Evolutionary conservation across 2,329 filamentous ascomycete species (phyloP), one percentile per base, ranked within the genome.

Genomic region (Colletotrichum godetiae): DNA sequence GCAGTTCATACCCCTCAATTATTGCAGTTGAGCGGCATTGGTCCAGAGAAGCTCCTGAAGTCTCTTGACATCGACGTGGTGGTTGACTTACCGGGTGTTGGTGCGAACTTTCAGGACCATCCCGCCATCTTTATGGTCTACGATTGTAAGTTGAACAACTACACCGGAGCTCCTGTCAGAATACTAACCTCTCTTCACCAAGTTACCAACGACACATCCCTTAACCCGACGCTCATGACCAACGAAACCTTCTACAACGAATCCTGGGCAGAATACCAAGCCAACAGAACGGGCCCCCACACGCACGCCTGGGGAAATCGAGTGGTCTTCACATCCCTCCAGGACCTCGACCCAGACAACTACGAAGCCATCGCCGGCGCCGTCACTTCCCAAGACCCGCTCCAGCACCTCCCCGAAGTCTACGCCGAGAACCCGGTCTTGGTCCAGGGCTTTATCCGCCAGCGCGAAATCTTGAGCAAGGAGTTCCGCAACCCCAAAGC

Each of bases 11-110:
- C 88, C 0, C 88, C 89, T 1, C 86, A 89, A 46, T 78, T 92
- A 1, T 84, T 92, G 4, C 89, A 89, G 76, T 84, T 90, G 1
- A 88, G 85, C 19, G 90, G 90, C 19, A 83, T 92, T 27, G 90
- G 90, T 0, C 86, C 86, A 0, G 76, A 75, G 19, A 76, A 76
- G 2, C 77, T 85, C 13, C 77, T 85, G 7, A 74, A 77, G n/a
- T 73, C 77, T 31, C 80, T 88, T 72, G 81, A 83, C 7, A 91
- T 92, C 68, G 79, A 84, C 0, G 84, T 90, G 2, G 76, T 90
- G 57, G 82, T 85, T 1, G 86, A 92, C 75, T 83, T 90, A 1
- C 90, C 90, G 0, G 89, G 68, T 12, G 76, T 78, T 6, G 74
- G 75, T 5, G 63, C 60, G 31, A 84, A 84, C 73, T 81, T 84